phyloP scores from a whole-genome alignment of 2,329 filamentous ascomycete genomes.

The Neonectria sp. region DNA sequence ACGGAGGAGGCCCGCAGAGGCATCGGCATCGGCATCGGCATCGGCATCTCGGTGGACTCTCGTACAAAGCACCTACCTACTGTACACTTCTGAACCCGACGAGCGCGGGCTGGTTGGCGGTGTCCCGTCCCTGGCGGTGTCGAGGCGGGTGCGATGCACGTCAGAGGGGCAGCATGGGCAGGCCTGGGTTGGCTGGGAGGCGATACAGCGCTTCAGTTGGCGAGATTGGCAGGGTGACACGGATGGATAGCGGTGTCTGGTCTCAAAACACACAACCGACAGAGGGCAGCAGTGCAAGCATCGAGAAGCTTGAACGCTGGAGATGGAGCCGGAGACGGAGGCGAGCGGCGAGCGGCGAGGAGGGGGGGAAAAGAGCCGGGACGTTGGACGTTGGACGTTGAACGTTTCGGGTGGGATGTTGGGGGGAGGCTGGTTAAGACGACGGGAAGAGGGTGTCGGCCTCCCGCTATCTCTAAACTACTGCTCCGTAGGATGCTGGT shows the following conservation, averaged over 20 bases:
- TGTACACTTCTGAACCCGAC: slow-evolving; percentile 5
- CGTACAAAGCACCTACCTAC: background rate
- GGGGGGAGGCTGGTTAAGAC: slow-evolving; percentile 22
- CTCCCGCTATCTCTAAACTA: slow-evolving; percentile 16
- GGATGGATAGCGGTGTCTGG: slow-evolving; percentile 15
- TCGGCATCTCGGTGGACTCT: slow-evolving; percentile 10
- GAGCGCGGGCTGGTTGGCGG: slow-evolving; percentile 22
- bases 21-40: background rate
- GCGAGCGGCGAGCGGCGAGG: background rate
- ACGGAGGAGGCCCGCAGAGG: background rate
- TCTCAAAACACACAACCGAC: slow-evolving; percentile 20
- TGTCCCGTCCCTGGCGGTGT: slow-evolving; percentile 23
- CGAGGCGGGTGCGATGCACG: slow-evolving; percentile 26
- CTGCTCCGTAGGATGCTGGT: background rate
- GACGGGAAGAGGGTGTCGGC: slow-evolving; percentile 15
- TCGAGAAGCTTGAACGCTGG: slow-evolving; percentile 6
- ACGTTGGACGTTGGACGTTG: slow-evolving; percentile 1
- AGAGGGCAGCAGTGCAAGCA: background rate
- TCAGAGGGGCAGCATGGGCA: slow-evolving; percentile 31
- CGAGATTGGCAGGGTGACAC: slow-evolving; percentile 23
- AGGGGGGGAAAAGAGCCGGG: background rate
- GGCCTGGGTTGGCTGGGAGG: slow-evolving; percentile 28
- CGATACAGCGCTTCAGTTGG: slow-evolving; percentile 11
- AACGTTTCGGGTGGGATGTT: slow-evolving; percentile 17
- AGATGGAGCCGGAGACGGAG: background rate